These are phyloP conservation scores for Phialocephala subalpina DNA, from an alignment of 2,329 filamentous ascomycete genomes.

Conservation along the genomic window DNA sequence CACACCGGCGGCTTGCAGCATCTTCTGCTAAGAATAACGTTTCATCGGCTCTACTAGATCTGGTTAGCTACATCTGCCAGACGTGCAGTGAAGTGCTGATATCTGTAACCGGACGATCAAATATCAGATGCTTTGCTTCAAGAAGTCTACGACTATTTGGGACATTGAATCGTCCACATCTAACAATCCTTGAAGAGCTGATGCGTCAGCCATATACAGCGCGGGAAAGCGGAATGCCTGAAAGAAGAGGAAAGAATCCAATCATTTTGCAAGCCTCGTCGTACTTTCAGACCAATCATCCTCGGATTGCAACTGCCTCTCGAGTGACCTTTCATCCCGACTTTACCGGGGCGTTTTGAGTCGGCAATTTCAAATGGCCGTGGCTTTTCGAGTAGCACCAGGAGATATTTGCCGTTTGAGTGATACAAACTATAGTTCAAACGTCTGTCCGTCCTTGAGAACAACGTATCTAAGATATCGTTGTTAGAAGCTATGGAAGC, in stretches of 20 bases:
- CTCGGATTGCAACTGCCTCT: not conserved
- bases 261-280: not conserved
- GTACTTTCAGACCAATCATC: not conserved
- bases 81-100: not conserved
- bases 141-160: not conserved
- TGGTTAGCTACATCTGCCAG: not conserved
- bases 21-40: not conserved
- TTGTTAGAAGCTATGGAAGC: too few species aligned
- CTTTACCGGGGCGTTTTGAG: not conserved
- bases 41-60: not conserved
- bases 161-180: not conserved
- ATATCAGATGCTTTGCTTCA: constrained; percentile 1
- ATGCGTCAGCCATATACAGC: not conserved
- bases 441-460: too few species aligned
- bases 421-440: too few species aligned
- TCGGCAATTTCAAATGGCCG: not conserved
- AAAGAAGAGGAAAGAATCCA: not conserved
- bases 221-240: not conserved
- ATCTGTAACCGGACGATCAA: not conserved
- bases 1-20: not conserved
- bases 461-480: too few species aligned
- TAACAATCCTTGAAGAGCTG: not conserved
- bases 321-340: not conserved
- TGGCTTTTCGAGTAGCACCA: not conserved
- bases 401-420: not conserved